phyloP scores from a whole-genome alignment of 2,329 filamentous ascomycete species.

The Penicillium verrucosum region DNA sequence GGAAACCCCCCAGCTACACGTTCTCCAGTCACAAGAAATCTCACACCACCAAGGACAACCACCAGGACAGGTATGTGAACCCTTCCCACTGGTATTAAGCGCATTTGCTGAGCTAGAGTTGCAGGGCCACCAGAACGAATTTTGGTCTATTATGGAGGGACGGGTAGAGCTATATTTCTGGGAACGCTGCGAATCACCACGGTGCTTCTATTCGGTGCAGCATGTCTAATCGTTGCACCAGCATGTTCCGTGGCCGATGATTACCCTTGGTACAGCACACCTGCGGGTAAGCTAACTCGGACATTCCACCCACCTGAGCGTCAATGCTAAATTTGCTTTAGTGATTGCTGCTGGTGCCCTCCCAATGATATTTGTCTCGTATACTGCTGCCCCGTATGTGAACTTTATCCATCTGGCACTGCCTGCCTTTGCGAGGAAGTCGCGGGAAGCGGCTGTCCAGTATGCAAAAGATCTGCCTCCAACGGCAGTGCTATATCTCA shows the following conservation, averaged over 20 bases:
- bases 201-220: constrained; percentile 66
- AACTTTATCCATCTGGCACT: constrained; percentile 68
- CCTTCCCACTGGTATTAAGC: neutral
- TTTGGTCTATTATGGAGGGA: constrained; percentile 74
- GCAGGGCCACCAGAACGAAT: constrained; percentile 46
- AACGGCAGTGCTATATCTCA: constrained; percentile 44
- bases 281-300: constrained; percentile 36
- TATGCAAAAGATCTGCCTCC: constrained; percentile 46
- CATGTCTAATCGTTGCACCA: constrained; percentile 62
- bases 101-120: constrained; percentile 12
- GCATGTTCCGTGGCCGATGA: constrained; percentile 50
- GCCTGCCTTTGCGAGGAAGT: constrained; percentile 62
- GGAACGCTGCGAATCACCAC: constrained; percentile 69
- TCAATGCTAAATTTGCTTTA: constrained; percentile 29
- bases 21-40: constrained; percentile 8
- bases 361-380: constrained; percentile 63
- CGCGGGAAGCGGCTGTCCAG: constrained; percentile 47
- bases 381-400: constrained; percentile 67
- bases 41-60: constrained; percentile 23
- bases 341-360: constrained; percentile 60
- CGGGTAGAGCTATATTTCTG: constrained; percentile 62
- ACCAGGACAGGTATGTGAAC: constrained; percentile 28
- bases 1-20: constrained; percentile 14
- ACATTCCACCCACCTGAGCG: neutral
- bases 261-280: constrained; percentile 42